Base-by-base conservation (phyloP, 768 basidiomycete species). In the Clathrus columnatus region DNA sequence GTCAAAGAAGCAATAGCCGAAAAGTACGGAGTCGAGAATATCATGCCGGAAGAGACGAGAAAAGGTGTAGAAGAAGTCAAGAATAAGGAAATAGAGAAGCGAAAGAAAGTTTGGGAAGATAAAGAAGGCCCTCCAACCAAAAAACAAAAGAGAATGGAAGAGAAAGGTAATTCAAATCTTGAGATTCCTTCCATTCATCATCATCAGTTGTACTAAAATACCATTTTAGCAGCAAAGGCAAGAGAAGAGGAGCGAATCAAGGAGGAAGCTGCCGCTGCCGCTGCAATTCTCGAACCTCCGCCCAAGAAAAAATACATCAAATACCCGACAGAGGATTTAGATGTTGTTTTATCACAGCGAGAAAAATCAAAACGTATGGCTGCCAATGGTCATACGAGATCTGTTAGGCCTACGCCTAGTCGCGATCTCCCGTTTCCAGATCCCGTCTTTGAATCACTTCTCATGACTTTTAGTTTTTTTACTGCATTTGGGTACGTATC, bases 401-500 rank as follows among this genome's bases (percentile, higher is more conserved):
- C 43, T n/a, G 21, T 29, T 42, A 46, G 86, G 57, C 91, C 91
- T 21, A 62, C 77, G 47, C 80, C 87, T 4, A 87, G 80, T 62
- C 47, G 43, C 16, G 57, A 61, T 58, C 70, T 91, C 50, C 86
- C 91, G 4, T 90, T 91, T 51, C 65, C 60, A 5, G 24, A 29
- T 6, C 63, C 60, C 10, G 71, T 77, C 11, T 95, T 96, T 59
- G 94, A 97, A 66, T 72, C 77, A 7, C 91, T 97, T 68, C 70
- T 98, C 27, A 85, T 90, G 85, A 73, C 82, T 7, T 99, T 94
- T 94, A 93, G 91, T 69, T 95, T 95, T 68, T 69, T 98, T 54
- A 85, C 90, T 51, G 85, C 92, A 51, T 94, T 94, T 69, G 91
- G 93, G 96, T 96, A 66, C 62, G 82, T 70, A 27, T 17, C 59